Base-by-base conservation (phyloP, 805 yeast genomes). In the Sungouiozyma intestinalis region DNA sequence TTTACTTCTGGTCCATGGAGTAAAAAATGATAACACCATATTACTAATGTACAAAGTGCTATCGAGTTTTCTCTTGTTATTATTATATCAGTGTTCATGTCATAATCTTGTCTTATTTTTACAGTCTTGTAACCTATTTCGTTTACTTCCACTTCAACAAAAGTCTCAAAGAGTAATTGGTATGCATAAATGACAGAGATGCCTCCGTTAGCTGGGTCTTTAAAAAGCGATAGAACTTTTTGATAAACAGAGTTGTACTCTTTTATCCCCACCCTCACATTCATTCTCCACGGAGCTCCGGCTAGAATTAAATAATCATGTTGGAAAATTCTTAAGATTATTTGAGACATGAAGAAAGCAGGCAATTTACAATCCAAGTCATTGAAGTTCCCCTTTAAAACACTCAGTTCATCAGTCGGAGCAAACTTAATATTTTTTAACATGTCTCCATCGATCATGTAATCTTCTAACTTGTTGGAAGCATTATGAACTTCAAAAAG, bases 201-300 rank as follows among this genome's bases (percentile, higher is more conserved):
- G 45, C 71, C 68, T 7, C 80, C 83, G 46, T 65, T 69, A 39
- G 68, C 73, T 32, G 64, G 58, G 20, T 53, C 54, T 15, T 46
- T 38, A 11, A 57, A 49, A 37, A 54, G 51, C 16, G 49, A 44
- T 21, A 42, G 39, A 16, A 82, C 71, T 48, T 79, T 65, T 13
- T 62, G 62, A 33, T 68, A 65, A 11, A 74, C 76, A 3, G 68
- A 63, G 17, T 69, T 68, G 48, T 75, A 71, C 44, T 75, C 79
- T 1, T 64, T 55, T 8, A 65, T 63, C 4, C 76, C 73, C 9
- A 82, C 77, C 33, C 66, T 67, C 31, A 79, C 85, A 52, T 76
- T 82, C 79, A 82, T 79, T 52, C 87, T 73, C 63, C 81, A 76
- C 1, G 92, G 92, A 6, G 86, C 83, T 1, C 95, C 95, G 2